Percentiles rank a stretch among this genome's conserved stretches.
Evolutionary conservation across 139 green algal species (phyloP).

Genomic region (Pedinophyceae sp.): DNA sequence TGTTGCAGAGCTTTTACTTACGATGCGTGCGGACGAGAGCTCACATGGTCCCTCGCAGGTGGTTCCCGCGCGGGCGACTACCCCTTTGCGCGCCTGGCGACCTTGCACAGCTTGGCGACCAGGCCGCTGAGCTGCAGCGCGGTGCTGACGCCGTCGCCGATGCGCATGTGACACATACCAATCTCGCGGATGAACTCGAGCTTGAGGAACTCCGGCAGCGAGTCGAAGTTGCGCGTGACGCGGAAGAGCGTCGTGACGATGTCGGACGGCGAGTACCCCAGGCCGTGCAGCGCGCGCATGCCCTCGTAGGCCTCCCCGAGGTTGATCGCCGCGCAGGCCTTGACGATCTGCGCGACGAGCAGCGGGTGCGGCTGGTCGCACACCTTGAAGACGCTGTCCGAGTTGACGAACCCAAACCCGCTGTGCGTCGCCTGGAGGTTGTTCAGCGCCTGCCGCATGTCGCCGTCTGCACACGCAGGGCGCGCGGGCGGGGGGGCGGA

Average conservation of each 20-base stretch:
- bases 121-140: conserved; percentile 82
- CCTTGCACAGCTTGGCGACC: conserved; percentile 74
- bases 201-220: conserved; percentile 90
- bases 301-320: conserved; percentile 63
- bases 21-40: too few relatives aligned
- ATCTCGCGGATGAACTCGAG: conserved; percentile 92
- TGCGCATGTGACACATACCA: conserved; percentile 85
- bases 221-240: conserved; percentile 52
- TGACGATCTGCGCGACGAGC: conserved; percentile 57
- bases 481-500: too few relatives aligned
- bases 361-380: conserved; percentile 96
- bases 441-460: conserved; percentile 99
- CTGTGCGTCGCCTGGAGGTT: conserved; percentile 69
- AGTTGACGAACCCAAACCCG: conserved; percentile 79
- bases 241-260: conserved; percentile 95
- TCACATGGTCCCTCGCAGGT: too few relatives aligned
- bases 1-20: too few relatives aligned
- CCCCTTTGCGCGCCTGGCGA: conserved; percentile 9
- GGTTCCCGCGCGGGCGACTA: too few relatives aligned
- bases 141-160: conserved; percentile 74
- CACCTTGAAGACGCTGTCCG: conserved; percentile 85
- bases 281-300: conserved; percentile 66
- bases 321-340: conserved; percentile 39
- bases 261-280: conserved; percentile 78
- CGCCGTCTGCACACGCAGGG: too few relatives aligned